Percentiles rank a stretch among this genome's conserved stretches.
phyloP scores from a whole-genome alignment of 495 filamentous ascomycete genomes.

The Tuber melanosporum region DNA sequence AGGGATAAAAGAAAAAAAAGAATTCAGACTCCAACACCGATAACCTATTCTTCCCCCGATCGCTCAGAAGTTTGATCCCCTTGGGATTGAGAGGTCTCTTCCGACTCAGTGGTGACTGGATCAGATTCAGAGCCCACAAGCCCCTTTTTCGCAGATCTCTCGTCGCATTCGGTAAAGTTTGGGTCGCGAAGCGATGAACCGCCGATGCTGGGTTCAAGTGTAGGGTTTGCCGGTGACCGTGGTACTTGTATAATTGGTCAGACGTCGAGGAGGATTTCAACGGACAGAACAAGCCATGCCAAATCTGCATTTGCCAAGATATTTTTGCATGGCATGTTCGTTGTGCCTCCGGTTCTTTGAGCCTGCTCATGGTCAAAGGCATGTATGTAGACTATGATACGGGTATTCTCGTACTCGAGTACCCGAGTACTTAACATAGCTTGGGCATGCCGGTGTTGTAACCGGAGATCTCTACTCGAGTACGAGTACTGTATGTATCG shows the following conservation, averaged over 20 bases:
- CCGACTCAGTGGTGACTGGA: conserved; percentile 3
- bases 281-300: not conserved
- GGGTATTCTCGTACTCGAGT: not conserved
- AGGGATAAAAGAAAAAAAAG: not conserved
- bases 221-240: not conserved
- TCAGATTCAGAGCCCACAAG: not conserved
- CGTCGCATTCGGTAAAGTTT: not conserved
- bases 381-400: too few species aligned
- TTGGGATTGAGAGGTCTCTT: not conserved
- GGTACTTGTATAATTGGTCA: not conserved
- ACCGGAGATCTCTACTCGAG: too few species aligned
- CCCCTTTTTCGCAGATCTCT: not conserved
- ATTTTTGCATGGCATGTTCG: not conserved
- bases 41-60: not conserved
- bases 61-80: not conserved
- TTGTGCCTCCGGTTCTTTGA: not conserved
- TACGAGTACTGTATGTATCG: too few species aligned
- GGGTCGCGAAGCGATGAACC: not conserved
- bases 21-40: not conserved
- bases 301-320: not conserved
- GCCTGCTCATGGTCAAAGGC: not conserved
- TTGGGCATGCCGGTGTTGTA: not conserved
- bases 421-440: not conserved
- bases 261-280: not conserved
- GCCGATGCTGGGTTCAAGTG: not conserved